Evolutionary conservation across 1,284 basidiomycete genomes (phyloP).

Genomic region (Macrocystidia cucumis): DNA sequence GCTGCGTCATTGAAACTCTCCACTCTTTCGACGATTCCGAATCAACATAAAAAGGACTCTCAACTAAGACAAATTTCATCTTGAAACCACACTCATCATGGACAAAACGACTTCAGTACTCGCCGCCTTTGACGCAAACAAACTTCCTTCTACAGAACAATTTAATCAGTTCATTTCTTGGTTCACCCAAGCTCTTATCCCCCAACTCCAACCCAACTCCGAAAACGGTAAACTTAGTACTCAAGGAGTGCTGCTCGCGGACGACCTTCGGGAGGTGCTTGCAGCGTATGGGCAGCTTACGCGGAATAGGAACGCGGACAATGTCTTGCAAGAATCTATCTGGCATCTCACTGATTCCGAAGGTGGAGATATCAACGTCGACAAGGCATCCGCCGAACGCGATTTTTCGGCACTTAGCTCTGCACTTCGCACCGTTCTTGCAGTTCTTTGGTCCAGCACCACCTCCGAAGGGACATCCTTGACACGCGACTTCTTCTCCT

Average conservation of each 20-base stretch:
- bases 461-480: slow-evolving; percentile 44
- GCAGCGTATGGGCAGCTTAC: slow-evolving; percentile 45
- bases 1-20: too few species aligned
- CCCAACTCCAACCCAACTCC: slow-evolving; percentile 28
- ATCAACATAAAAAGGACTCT: too few species aligned
- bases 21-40: too few species aligned
- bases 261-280: slow-evolving; percentile 39
- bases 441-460: slow-evolving; percentile 43
- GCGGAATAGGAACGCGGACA: slow-evolving; percentile 49
- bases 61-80: too few species aligned
- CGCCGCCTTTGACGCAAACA: slow-evolving; percentile 58
- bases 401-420: slow-evolving; percentile 42
- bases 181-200: slow-evolving; percentile 37
- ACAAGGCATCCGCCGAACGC: slow-evolving; percentile 34
- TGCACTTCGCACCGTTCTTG: slow-evolving; percentile 40
- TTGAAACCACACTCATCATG: too few species aligned
- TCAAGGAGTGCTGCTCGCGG: slow-evolving; percentile 42
- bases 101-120: slow-evolving; percentile 49
- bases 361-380: slow-evolving; percentile 17
- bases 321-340: slow-evolving; percentile 52
- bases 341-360: slow-evolving; percentile 54
- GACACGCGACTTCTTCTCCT: slow-evolving; percentile 54
- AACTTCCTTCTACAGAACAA: slow-evolving; percentile 53
- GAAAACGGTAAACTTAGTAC: slow-evolving; percentile 36
- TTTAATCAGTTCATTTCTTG: slow-evolving; percentile 41